Percentiles rank a stretch among this genome's conserved stretches.
These are phyloP conservation scores for Carex kokanica DNA, from an alignment of 176 grass and related monocot species.

Conservation along the genomic window DNA sequence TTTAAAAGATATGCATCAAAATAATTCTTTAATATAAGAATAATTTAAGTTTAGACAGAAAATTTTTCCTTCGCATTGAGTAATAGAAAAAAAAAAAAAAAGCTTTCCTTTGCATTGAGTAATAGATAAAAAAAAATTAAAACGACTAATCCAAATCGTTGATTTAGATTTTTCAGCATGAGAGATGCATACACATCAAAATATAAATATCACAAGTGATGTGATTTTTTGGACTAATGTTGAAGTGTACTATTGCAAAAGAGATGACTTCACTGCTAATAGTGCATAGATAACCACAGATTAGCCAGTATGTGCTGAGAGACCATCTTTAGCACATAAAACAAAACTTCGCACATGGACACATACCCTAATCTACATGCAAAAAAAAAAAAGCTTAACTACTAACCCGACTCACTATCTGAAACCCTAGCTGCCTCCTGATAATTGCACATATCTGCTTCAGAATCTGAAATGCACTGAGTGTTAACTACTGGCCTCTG, in stretches of 20 bases:
- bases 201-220: slow-evolving; percentile 4
- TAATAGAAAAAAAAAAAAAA: not conserved
- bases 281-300: not conserved
- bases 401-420: slow-evolving; percentile 11
- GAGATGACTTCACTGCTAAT: not conserved
- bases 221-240: not conserved
- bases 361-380: not conserved
- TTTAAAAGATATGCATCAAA: no score
- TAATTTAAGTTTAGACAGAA: no score
- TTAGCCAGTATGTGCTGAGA: not conserved
- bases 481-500: slow-evolving; percentile 24
- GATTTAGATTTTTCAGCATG: not conserved
- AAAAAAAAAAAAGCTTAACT: not conserved
- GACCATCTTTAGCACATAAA: slow-evolving; percentile 8
- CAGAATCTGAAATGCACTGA: not conserved
- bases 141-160: not conserved
- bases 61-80: not conserved
- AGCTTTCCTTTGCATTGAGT: not conserved
- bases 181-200: not conserved
- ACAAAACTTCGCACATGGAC: not conserved
- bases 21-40: no score
- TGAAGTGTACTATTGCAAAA: not conserved
- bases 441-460: slow-evolving; percentile 4
- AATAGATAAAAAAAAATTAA: not conserved
- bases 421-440: slow-evolving; percentile 5